Percentiles rank a stretch among this genome's conserved stretches.
Conservation (phyloP, 139 green algal species). For the Micractinium conductrix region DNA sequence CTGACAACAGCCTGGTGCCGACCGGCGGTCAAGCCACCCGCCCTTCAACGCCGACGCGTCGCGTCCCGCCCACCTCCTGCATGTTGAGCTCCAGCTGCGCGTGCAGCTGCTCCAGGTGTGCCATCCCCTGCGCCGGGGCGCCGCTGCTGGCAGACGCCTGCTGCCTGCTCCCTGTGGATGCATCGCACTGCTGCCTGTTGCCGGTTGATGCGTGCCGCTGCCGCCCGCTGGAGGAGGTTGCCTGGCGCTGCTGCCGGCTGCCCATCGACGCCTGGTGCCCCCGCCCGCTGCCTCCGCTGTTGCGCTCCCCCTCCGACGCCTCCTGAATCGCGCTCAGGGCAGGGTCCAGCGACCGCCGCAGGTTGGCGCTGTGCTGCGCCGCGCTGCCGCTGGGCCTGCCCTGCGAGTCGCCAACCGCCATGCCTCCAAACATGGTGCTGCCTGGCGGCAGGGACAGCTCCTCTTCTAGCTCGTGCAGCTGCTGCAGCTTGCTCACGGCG, state of each 20-base stretch:
- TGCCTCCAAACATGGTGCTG: neutral
- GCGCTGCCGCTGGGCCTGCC: neutral
- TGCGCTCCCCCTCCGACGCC: neutral
- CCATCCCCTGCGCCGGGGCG: neutral
- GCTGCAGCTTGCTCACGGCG: conserved; percentile 25
- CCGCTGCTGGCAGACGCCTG: neutral
- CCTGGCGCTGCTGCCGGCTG: too few species aligned
- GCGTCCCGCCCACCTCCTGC: neutral
- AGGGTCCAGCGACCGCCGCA: conserved; percentile 5
- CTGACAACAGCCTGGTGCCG: neutral
- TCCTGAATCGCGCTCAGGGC: neutral
- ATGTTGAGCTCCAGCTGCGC: conserved; percentile 17
- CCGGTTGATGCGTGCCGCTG: neutral
- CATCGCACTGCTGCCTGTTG: neutral
- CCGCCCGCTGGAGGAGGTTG: too few species aligned
- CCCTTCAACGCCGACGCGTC: too few species aligned
- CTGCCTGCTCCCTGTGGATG: neutral
- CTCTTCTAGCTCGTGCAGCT: conserved; percentile 21
- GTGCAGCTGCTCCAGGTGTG: conserved; percentile 3
- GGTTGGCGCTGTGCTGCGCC: neutral
- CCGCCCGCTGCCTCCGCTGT: neutral
- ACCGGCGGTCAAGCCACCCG: too few species aligned
- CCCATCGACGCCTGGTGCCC: too few species aligned
- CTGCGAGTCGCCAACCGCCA: too few species aligned
- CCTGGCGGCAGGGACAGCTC: conserved; percentile 7